Conservation (phyloP, 2,329 filamentous ascomycete genomes). For the Talaromyces sp. region DNA sequence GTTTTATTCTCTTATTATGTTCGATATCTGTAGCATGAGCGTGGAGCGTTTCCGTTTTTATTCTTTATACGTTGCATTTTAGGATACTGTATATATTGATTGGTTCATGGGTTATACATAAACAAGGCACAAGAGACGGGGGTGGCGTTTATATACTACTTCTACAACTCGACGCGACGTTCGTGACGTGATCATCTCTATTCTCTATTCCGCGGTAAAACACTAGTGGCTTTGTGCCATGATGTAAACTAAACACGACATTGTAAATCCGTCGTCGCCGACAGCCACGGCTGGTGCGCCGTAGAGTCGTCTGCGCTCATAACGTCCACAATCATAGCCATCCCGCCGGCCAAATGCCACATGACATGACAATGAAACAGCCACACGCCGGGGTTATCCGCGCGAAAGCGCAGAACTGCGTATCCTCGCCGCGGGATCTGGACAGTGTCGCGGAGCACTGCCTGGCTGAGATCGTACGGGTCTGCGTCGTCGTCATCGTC, state of each 20-base stretch:
- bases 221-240: too few relatives aligned
- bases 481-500: too few relatives aligned
- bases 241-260: not conserved
- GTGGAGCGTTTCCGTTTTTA: not conserved
- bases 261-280: not conserved
- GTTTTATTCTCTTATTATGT: not conserved
- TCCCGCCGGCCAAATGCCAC: constrained; percentile 46
- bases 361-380: constrained; percentile 49
- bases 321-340: constrained; percentile 38
- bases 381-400: constrained; percentile 50
- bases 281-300: constrained; percentile 8
- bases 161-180: not conserved
- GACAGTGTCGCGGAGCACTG: constrained; percentile 50
- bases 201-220: not conserved
- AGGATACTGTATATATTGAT: not conserved
- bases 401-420: constrained; percentile 50
- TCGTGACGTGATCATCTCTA: not conserved
- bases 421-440: constrained; percentile 51
- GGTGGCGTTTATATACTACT: not conserved
- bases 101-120: not conserved
- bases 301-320: constrained; percentile 14
- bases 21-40: not conserved
- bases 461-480: constrained; percentile 22
- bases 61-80: not conserved
- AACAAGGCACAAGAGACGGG: not conserved